Base-by-base conservation (phyloP, 169 alveolate species). In the Miamiensis avidus region DNA sequence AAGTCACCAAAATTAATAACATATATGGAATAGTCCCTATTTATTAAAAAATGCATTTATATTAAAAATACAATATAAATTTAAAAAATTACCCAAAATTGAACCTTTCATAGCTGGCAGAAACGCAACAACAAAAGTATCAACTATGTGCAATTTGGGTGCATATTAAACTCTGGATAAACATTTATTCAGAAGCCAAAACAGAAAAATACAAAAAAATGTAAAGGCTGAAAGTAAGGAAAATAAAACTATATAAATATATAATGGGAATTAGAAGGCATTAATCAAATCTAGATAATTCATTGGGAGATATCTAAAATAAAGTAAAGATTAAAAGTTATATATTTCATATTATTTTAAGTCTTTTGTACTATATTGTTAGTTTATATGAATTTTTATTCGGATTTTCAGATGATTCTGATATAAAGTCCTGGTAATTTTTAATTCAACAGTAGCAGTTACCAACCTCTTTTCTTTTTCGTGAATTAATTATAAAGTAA, bases 191-290 rank as follows among this genome's bases (percentile, higher is more conserved):
- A 86, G 33, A 4, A 86, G 1, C 90, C 90, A 86, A 28, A 86
- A 73, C 25, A 81, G 28, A 31, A 81, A 31, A 0, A 86, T 77
- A n/a, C 78, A 73, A 25, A 79, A n/a, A 27, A 78, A 65, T 0
- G 81, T 75, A 1, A 79, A 27, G 28, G 81, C 49, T 31, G 87
- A 83, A 27, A 93, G 87, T 4, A 90, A 31, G 0, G 85, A 30
- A 65, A 92, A 90, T 32, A 92, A 82, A 0, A 94, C 31, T 30
- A 91, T 84, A 85, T 94, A 94, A 69, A 89, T 82, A 34, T 83
- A 81, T n/a, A 89, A 85, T 30, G 84, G 81, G 76, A 94, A 94
- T 92, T 94, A 88, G 90, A 93, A 94, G 32, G 83, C 72, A 81
- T 94, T 91, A 16, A 94, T 83, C 74, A 94, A 86, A 33, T 92